phyloP scores from a whole-genome alignment of 2,329 filamentous ascomycete genomes.

The Thelonectria discophora region DNA sequence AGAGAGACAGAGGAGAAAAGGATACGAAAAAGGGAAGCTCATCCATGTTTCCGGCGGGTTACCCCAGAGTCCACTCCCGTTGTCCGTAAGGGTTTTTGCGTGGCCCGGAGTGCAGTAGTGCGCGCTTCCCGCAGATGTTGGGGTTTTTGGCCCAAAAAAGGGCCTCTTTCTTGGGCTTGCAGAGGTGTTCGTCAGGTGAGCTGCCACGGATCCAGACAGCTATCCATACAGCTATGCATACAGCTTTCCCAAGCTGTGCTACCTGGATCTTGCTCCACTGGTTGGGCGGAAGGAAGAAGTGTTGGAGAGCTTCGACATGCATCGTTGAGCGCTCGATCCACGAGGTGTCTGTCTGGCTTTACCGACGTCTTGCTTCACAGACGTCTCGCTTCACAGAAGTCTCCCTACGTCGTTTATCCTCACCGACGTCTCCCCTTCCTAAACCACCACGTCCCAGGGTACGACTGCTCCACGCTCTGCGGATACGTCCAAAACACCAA shows the following conservation, averaged over 20 bases:
- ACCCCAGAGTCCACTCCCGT: conserved; percentile 31
- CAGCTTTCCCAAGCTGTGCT: not conserved
- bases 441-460: conserved; percentile 46
- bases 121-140: conserved; percentile 16
- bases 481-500: conserved; percentile 56
- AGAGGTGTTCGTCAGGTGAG: not conserved
- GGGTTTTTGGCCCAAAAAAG: not conserved
- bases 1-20: too few species aligned
- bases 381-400: not conserved
- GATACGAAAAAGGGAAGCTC: not conserved
- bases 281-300: too few species aligned
- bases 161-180: conserved; percentile 24
- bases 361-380: too few species aligned
- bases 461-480: conserved; percentile 50
- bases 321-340: too few species aligned
- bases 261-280: too few species aligned
- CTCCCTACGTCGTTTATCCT: too few species aligned
- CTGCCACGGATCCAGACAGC: too few species aligned
- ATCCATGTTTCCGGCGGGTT: conserved; percentile 37
- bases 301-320: not conserved
- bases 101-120: conserved; percentile 19
- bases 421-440: too few species aligned
- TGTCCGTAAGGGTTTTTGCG: conserved; percentile 26
- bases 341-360: too few species aligned
- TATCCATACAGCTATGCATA: too few species aligned